Conservation (phyloP, 1,284 basidiomycete genomes). For the Sporisorium sorghi region DNA sequence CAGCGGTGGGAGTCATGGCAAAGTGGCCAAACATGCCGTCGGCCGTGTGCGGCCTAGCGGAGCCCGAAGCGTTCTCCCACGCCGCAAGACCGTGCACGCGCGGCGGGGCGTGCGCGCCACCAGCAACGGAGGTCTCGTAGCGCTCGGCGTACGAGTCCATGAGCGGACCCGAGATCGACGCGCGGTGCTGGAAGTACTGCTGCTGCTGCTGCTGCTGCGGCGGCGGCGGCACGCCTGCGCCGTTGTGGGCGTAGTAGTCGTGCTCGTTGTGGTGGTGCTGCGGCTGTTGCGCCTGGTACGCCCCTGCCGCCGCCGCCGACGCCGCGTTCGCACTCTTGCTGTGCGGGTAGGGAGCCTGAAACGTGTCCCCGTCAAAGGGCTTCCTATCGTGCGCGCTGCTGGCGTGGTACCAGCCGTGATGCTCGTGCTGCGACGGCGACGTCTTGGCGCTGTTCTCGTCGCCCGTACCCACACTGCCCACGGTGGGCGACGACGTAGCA, state of each 20-base stretch:
- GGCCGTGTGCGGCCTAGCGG: slow-evolving; percentile 62
- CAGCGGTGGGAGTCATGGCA: slow-evolving; percentile 14
- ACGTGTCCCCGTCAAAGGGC: slow-evolving; percentile 13
- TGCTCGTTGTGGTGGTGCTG: slow-evolving; percentile 25
- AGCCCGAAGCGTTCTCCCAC: slow-evolving; percentile 57
- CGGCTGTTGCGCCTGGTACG: slow-evolving; percentile 16
- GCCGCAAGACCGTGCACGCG: slow-evolving; percentile 54
- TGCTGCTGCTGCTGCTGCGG: too few species aligned
- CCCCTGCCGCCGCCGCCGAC: background rate
- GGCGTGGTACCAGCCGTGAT: slow-evolving; percentile 25
- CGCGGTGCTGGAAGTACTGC: slow-evolving; percentile 53
- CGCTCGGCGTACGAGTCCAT: slow-evolving; percentile 38
- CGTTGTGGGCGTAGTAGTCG: slow-evolving; percentile 23
- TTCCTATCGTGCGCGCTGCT: slow-evolving; percentile 20
- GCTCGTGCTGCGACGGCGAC: slow-evolving; percentile 27
- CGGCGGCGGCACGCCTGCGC: slow-evolving; percentile 14
- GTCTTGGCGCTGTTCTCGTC: slow-evolving; percentile 25
- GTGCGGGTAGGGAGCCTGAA: slow-evolving; percentile 27
- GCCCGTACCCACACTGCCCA: slow-evolving; percentile 25
- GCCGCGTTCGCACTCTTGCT: too few species aligned
- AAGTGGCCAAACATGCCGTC: slow-evolving; percentile 63
- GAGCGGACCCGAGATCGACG: slow-evolving; percentile 57
- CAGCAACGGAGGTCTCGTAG: slow-evolving; percentile 18
- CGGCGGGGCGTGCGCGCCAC: slow-evolving; percentile 50
- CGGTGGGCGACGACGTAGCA: slow-evolving; percentile 28